Base-by-base conservation (phyloP, 2,329 filamentous ascomycete species). In the Macrophomina pseudophaseolina region DNA sequence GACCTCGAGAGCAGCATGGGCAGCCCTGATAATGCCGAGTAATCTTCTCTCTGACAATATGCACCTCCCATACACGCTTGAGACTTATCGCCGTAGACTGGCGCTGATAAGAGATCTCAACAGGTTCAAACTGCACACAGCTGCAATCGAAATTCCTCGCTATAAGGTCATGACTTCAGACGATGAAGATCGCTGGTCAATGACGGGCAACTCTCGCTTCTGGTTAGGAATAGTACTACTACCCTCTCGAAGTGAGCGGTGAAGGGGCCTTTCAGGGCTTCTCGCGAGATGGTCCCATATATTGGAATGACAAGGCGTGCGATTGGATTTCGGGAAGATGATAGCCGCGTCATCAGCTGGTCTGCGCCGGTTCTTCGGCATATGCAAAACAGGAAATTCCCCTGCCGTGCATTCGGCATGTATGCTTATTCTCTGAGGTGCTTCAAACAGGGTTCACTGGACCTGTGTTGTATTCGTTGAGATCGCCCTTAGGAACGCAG, bases 41-140 rank as follows among this genome's bases (percentile, higher is more conserved):
- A 66, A 66, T 66, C 65, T 66, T 66, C 65, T 66, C 65, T 66
- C 65, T 66, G 65, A 66, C 16, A 8, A 32, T 40, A 46, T 33
- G 40, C 40, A 33, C 56, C n/a, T 18, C 14, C 8, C 12, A 33
- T 30, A 35, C 42, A 32, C 16, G 5, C 3, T 30, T 52, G 14
- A 46, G n/a, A 23, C 30, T 8, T 1, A 5, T n/a, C 7, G 18
- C 14, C 4, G 12, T 11, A 42, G 40, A 28, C 46, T 14, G 3
- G 8, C 6, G 56, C 56, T 59, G 32, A 59, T 28, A 14, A 33
- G 23, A 35, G 12, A 8, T 23, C 30, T 23, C 23, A 58, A 7
- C 32, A 28, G 30, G 30, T 5, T 16, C 9, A 33, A 52, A 33
- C 42, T 44, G 5, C 42, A 44, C 16, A 14, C 2, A 14, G 12